These are phyloP conservation scores for Dendrobium nobile DNA, from an alignment of 106 monocot species.

Conservation along the genomic window DNA sequence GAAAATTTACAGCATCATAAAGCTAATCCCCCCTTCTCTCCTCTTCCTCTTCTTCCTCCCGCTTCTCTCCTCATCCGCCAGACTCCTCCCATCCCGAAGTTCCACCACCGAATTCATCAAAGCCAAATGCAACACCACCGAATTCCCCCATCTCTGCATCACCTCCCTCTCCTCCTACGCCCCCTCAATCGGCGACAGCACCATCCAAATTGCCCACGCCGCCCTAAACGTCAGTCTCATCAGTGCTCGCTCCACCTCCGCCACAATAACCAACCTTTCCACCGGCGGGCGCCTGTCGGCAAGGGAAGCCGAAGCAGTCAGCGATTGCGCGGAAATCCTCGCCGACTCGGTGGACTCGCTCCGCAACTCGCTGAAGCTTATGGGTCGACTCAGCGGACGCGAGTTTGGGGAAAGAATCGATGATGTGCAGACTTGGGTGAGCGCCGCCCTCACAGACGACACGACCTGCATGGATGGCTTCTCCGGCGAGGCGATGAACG, in stretches of 20 bases:
- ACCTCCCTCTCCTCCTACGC: conserved; percentile 22
- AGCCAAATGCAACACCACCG: conserved; percentile 10
- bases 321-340: conserved; percentile 14
- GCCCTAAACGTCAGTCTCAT: conserved; percentile 16
- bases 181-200: neutral
- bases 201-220: conserved; percentile 6
- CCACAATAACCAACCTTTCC: neutral
- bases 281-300: neutral
- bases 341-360: conserved; percentile 16
- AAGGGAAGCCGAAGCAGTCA: conserved; percentile 2
- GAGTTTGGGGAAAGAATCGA: neutral
- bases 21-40: neutral
- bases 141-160: conserved; percentile 22
- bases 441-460: conserved; percentile 29
- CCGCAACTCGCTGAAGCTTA: neutral
- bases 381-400: neutral
- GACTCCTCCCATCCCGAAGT: neutral
- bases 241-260: conserved; percentile 1
- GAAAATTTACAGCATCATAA: neutral
- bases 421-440: conserved; percentile 29
- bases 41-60: neutral
- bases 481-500: neutral
- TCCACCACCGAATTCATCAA: conserved; percentile 9
- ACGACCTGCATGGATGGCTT: conserved; percentile 24
- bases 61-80: neutral